Evolutionary conservation across 164 flowering plant species (phyloP), one percentile per base, ranked within the genome.

Genomic region (Kalanchoe fedtschenkoi): DNA sequence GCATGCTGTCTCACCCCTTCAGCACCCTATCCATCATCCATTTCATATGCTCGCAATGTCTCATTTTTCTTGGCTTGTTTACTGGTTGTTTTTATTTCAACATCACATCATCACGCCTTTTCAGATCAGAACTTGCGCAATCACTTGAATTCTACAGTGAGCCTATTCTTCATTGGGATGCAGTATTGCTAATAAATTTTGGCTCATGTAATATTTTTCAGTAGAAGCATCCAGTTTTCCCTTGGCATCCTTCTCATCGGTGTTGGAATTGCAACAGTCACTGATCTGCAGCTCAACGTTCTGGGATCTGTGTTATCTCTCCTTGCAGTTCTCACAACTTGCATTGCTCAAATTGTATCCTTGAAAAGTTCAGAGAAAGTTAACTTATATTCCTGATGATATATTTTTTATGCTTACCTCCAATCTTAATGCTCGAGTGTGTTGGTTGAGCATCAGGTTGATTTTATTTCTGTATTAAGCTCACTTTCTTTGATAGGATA

Each of bases 261-360:
- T 38, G 85, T 84, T 62, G 84, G 84, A 28, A 82, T 83, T 75
- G 89, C 87, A 44, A 84, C 86, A 26, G 82, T 86, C 58, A 83
- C 87, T 58, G 86, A 86, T 71, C 69, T 86, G 69, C 87, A 86
- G 72, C 84, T 86, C 66, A 84, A 86, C 76, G 68, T 72, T 57
- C 76, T 82, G 64, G 86, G 89, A 17, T 79, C 87, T 63, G 66
- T 87, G 65, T 69, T 84, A 62, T 80, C 89, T 58, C 73, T 81
- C 55, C 82, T 83, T 65, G 86, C 84, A 38, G 73, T 86, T 65
- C 4, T 79, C 30, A 82, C 86, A 60, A 82, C 92, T 42, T 86
- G 89, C 65, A 53, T 86, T 66, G 83, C 86, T 53, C 92, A 83
- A 61, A 83, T 86, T 75, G 88, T 86, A 80, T 86, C 86, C 87